Evolutionary conservation across 2,329 filamentous ascomycete species (phyloP).

Genomic region (Sphaceloma murrayae): DNA sequence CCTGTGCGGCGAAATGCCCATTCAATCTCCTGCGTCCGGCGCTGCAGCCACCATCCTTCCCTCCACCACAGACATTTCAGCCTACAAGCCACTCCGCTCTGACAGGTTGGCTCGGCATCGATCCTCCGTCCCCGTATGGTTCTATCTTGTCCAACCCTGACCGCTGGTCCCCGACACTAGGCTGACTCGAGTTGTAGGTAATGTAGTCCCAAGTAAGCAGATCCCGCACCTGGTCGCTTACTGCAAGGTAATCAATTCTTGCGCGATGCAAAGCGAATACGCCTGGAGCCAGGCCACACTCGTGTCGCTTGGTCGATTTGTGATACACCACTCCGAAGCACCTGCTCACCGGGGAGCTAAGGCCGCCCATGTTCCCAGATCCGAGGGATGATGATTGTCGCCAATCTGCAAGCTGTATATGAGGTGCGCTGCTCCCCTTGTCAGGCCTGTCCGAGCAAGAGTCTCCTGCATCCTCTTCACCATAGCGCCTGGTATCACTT

Average conservation of each 20-base stretch:
- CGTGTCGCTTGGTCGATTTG: too few species aligned
- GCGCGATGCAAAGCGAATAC: constrained; percentile 1
- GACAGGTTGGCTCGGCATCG: constrained; percentile 13
- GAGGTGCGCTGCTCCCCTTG: not conserved
- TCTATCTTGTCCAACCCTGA: not conserved
- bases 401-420: not conserved
- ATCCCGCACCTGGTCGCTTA: constrained; percentile 14
- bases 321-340: not conserved
- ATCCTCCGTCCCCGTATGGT: constrained; percentile 11
- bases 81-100: constrained; percentile 10
- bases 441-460: too few species aligned
- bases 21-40: constrained; percentile 12
- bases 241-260: constrained; percentile 3
- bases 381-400: constrained; percentile 8
- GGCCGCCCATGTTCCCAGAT: constrained; percentile 8
- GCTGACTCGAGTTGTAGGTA: constrained; percentile 1
- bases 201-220: too few species aligned
- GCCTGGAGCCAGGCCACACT: constrained; percentile 4
- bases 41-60: constrained; percentile 7
- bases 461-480: too few species aligned
- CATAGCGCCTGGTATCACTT: too few species aligned
- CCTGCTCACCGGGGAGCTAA: constrained; percentile 11
- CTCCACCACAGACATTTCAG: constrained; percentile 3
- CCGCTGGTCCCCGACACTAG: constrained; percentile 13
- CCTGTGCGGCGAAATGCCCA: constrained; percentile 1